Evolutionary conservation across 176 grass and related monocot genomes (phyloP).

Genomic region (Eleusine coracana): DNA sequence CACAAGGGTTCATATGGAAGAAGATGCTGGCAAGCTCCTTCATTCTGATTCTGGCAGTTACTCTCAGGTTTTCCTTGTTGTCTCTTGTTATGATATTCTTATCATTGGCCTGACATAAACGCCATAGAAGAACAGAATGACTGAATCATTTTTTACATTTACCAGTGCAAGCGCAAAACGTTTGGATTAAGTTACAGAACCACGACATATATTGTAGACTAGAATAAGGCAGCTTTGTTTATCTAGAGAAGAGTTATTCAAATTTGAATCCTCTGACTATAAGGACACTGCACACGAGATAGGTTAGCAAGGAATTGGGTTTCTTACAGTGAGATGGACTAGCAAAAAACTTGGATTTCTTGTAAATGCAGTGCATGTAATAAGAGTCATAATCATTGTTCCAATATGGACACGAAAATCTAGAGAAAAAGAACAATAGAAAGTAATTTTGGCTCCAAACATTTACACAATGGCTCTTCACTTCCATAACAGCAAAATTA

Average conservation of each 20-base stretch:
- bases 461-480: background rate
- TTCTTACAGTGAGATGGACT: slow-evolving; percentile 18
- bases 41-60: slow-evolving; percentile 77
- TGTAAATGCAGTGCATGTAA: slow-evolving; percentile 22
- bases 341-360: background rate
- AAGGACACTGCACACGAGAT: background rate
- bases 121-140: background rate
- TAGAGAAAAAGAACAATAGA: slow-evolving; percentile 3
- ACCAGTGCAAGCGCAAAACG: slow-evolving; percentile 11
- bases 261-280: slow-evolving; percentile 2
- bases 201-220: background rate
- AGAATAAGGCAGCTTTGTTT: background rate
- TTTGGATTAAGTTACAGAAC: slow-evolving; percentile 21
- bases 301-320: background rate
- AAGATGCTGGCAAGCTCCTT: slow-evolving; percentile 95
- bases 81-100: slow-evolving; percentile 1
- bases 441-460: slow-evolving; percentile 16
- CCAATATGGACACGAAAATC: slow-evolving; percentile 12
- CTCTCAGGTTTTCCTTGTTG: slow-evolving; percentile 67
- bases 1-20: slow-evolving; percentile 96
- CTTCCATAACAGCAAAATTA: background rate
- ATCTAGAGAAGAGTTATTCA: background rate
- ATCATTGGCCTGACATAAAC: background rate
- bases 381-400: background rate
- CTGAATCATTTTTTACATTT: slow-evolving; percentile 17